Conservation (phyloP, 1,139 yeast species). For the Suzukiozyma palmioleophila region DNA sequence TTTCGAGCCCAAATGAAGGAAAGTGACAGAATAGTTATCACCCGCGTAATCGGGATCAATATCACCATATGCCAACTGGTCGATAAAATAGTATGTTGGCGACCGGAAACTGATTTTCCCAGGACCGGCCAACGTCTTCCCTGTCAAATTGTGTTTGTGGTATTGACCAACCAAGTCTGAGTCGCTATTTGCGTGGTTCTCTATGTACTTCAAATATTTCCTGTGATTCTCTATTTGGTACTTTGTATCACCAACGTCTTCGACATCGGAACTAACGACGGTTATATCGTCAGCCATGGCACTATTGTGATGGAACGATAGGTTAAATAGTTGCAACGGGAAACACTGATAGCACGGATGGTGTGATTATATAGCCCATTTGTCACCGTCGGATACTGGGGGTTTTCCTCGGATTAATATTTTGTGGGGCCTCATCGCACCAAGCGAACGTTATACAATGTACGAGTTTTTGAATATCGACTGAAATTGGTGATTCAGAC, state of each 20-base stretch:
- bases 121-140: slow-evolving; percentile 30
- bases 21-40: slow-evolving; percentile 26
- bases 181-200: neutral
- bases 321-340: too few relatives aligned
- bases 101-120: slow-evolving; percentile 35
- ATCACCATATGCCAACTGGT: slow-evolving; percentile 18
- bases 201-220: slow-evolving; percentile 1
- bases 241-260: neutral
- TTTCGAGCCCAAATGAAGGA: slow-evolving; percentile 42
- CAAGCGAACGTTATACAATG: too few relatives aligned
- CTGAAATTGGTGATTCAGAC: too few relatives aligned
- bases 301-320: neutral
- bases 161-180: neutral
- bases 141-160: slow-evolving; percentile 24
- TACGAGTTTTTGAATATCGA: too few relatives aligned
- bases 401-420: too few relatives aligned
- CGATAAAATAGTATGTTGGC: slow-evolving; percentile 32
- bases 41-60: slow-evolving; percentile 12
- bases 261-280: slow-evolving; percentile 1
- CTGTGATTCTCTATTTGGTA: neutral
- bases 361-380: too few relatives aligned
- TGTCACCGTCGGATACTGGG: too few relatives aligned
- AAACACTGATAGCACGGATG: too few relatives aligned
- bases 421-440: too few relatives aligned
- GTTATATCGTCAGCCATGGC: slow-evolving; percentile 2